phyloP scores from a whole-genome alignment of 805 yeast genomes.

The Wickerhamomyces ciferrii region DNA sequence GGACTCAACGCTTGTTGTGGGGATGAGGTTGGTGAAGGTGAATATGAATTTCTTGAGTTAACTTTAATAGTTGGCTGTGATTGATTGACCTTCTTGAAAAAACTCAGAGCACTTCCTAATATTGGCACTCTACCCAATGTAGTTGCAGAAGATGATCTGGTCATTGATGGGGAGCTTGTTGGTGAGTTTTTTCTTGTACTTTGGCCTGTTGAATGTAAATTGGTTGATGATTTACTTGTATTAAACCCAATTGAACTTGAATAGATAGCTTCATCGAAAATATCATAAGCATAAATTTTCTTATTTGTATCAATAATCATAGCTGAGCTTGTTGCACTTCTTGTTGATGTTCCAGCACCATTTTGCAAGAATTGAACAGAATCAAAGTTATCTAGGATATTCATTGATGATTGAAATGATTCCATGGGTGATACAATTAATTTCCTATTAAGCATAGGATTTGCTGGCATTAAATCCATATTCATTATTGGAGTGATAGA shows the following conservation, averaged over 20 bases:
- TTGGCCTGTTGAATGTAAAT: neutral
- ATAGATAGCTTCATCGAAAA: conserved; percentile 63
- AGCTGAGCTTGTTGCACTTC: conserved; percentile 10
- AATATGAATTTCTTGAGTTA: neutral
- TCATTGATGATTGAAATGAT: neutral
- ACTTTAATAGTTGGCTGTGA: neutral
- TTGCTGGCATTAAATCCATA: conserved; percentile 20
- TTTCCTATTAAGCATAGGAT: conserved; percentile 43
- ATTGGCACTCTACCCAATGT: conserved; percentile 17
- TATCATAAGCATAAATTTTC: conserved; percentile 56
- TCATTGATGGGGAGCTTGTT: conserved; percentile 4
- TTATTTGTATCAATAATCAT: conserved; percentile 10
- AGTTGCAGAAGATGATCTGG: conserved; percentile 13
- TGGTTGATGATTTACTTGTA: neutral
- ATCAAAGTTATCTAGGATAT: conserved; percentile 1
- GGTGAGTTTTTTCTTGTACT: conserved; percentile 3
- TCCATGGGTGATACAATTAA: conserved; percentile 34
- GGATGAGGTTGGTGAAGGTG: conserved; percentile 3
- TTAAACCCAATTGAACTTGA: conserved; percentile 13
- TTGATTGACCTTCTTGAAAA: conserved; percentile 15
- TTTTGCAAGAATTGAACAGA: neutral
- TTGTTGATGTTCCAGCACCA: neutral
- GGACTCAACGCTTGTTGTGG: conserved; percentile 2
- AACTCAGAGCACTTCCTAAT: conserved; percentile 17
- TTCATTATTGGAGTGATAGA: neutral